Base-by-base conservation (phyloP, 306 rosid genomes). In the Sicyos edulis region DNA sequence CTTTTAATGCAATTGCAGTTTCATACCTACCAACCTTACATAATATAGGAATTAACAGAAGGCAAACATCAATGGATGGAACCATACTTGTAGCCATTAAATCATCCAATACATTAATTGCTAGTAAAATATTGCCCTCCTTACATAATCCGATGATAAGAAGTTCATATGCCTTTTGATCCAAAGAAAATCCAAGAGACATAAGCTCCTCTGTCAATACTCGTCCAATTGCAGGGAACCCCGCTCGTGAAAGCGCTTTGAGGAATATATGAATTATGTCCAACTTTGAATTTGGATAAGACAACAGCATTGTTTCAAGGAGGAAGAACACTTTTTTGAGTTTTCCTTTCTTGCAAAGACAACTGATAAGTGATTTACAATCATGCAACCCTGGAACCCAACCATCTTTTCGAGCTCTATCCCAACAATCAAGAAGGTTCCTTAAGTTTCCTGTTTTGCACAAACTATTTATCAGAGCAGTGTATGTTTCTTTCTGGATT, bases 381-480 rank as follows among this genome's bases (percentile, higher is more conserved):
- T 85, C 87, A 42, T 83, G 77, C 70, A 82, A 60, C 29, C 80
- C 61, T 1, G 98, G 97, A 21, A 78, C 19, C 97, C 97, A 93
- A 75, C 77, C 71, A 54, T 83, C 80, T 61, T 77, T 77, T 65
- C 47, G 79, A 72, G 97, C 92, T 73, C 71, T 20, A 52, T 77
- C 76, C 96, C 88, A 90, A 77, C 80, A 88, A 78, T 62, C 24
- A 76, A 22, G 80, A 12, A 88, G 79, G 72, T 87, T 93, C 79
- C 32, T 83, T 76, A 47, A 78, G 72, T 88, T 90, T 81, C 85
- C 89, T 58, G 76, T 87, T 78, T 85, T 87, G 58, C 95, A 86
- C 29, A 88, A 83, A 80, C 87, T 72, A 75, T 61, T 76, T 22
- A 93, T 61, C 50, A 90, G 29, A 71, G 86, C 77, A 26, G 84